phyloP scores from a whole-genome alignment of 495 filamentous ascomycete genomes.

The Aspergillus heteromorphus region DNA sequence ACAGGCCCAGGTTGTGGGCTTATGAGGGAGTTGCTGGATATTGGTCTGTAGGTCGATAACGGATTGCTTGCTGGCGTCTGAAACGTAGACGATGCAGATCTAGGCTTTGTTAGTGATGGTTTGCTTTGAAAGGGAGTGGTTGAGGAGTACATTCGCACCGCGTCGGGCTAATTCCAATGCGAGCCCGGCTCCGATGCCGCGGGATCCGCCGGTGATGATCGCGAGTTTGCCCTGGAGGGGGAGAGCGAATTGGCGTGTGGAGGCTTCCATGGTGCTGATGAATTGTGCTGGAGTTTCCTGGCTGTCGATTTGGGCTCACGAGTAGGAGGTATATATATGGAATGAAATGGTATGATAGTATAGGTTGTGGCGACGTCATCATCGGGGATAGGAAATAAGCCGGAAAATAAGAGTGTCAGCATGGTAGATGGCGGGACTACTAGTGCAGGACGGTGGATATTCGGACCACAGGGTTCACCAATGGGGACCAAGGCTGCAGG shows the following conservation, averaged over 20 bases:
- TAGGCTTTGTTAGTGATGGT: background rate
- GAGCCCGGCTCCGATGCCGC: conserved; percentile 27
- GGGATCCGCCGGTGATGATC: conserved; percentile 25
- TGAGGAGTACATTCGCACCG: conserved; percentile 21
- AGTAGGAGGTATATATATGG: background rate
- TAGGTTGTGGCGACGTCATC: background rate
- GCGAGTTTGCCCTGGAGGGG: conserved; percentile 11
- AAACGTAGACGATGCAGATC: conserved; percentile 17
- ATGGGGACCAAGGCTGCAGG: too few relatives aligned
- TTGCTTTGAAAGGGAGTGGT: background rate
- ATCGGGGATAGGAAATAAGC: background rate
- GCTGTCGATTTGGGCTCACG: background rate
- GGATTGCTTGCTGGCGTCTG: background rate
- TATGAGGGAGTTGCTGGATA: background rate
- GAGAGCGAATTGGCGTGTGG: background rate
- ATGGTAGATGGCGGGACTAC: background rate
- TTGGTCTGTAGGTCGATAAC: background rate
- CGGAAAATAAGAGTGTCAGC: background rate
- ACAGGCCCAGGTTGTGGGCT: conserved; percentile 26
- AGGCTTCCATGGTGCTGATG: background rate
- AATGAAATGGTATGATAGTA: background rate
- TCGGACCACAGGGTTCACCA: background rate
- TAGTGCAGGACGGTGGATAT: background rate
- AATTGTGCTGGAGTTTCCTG: background rate
- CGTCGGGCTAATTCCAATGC: conserved; percentile 24